Evolutionary conservation across 495 filamentous ascomycete species (phyloP), one percentile per base, ranked within the genome.

Genomic region (Penicillium diatomitis): DNA sequence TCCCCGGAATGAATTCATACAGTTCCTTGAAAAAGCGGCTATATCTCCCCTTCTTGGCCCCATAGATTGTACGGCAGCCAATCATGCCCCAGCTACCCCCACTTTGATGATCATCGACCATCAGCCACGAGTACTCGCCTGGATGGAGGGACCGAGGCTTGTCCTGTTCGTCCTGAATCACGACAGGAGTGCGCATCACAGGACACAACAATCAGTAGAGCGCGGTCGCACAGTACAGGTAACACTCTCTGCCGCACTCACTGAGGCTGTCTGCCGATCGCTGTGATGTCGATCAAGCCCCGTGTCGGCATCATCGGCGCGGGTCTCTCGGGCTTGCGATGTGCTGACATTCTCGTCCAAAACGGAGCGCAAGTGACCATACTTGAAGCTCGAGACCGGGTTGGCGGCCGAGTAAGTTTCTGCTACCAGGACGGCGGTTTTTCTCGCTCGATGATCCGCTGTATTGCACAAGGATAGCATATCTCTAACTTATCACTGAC

Each of bases 291-390:
- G 5, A 51, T 60, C 27, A 69, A 48, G 34, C 79, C 75, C 1
- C 71, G 76, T 45, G 67, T 96, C 29, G 85, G 85, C 9, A 69
- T 98, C 11, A 75, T 98, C 42, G 92, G 92, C 10, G 91, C 88
- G 35, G 92, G 92, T 29, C 60, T 96, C 20, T 78, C 92, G n/a
- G 92, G 91, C 11, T 68, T 98, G 30, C 74, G 88, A 52, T 92
- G 88, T 58, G 88, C 91, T 7, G 87, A 95, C 58, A 71, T 94
- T 28, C 75, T 96, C 3, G 64, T 87, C 12, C 79, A 86, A 45
- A 79, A 86, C 64, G 90, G 89, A 9, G 85, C 85, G 41, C 71
- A 79, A 40, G 89, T 96, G 41, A 91, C 88, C 2, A 80, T 96
- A 35, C 71, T 96, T 33, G 92, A 98, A 62, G 92, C 81, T 6